These are phyloP conservation scores for Blakeslea trispora DNA, from an alignment of 371 early-diverging fungal species.

Conservation along the genomic window DNA sequence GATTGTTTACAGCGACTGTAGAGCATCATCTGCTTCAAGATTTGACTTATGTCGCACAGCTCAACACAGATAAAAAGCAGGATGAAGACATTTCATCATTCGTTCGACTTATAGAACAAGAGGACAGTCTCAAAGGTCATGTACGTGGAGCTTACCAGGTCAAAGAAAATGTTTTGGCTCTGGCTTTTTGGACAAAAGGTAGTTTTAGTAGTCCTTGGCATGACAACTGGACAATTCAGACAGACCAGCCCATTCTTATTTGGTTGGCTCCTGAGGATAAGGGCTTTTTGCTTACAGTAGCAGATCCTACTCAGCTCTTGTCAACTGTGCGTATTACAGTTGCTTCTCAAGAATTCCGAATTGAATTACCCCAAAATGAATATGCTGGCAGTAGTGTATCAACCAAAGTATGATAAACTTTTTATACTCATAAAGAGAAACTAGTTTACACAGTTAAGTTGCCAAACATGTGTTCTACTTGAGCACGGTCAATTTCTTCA, in stretches of 20 bases:
- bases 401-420: slow-evolving; percentile 1
- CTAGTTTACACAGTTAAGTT: slow-evolving; percentile 30
- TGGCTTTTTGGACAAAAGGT: slow-evolving; percentile 28
- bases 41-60: slow-evolving; percentile 16
- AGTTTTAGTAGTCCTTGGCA: slow-evolving; percentile 5
- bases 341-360: background rate
- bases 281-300: slow-evolving; percentile 13
- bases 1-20: slow-evolving; percentile 26
- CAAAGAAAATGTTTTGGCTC: slow-evolving; percentile 9
- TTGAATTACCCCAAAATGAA: slow-evolving; percentile 12
- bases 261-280: slow-evolving; percentile 5
- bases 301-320: slow-evolving; percentile 33
- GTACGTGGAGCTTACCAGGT: slow-evolving; percentile 19
- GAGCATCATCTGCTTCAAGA: slow-evolving; percentile 6
- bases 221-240: slow-evolving; percentile 3
- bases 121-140: slow-evolving; percentile 2
- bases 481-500: slow-evolving; percentile 35
- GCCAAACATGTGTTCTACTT: slow-evolving; percentile 35
- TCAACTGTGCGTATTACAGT: slow-evolving; percentile 13
- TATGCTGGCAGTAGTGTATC: slow-evolving; percentile 18
- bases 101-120: slow-evolving; percentile 14
- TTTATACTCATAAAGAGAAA: background rate
- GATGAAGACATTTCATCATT: background rate
- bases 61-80: slow-evolving; percentile 9
- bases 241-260: slow-evolving; percentile 18